Evolutionary conservation across 106 monocot genomes (phyloP).

Genomic region (Phalaenopsis aphrodite): DNA sequence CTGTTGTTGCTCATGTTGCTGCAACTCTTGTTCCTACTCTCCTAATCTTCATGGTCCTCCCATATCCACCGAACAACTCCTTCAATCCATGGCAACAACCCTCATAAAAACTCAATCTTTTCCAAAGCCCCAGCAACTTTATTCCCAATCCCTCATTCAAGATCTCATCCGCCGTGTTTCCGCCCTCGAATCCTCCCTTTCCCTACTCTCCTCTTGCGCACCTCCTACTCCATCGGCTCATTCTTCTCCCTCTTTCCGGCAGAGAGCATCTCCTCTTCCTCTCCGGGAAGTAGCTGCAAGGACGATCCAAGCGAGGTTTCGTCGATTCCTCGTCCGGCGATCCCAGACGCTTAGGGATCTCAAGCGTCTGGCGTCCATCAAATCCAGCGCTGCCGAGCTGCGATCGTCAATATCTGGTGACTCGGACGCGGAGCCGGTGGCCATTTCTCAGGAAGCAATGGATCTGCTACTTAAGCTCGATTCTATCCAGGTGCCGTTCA

Average conservation of each 20-base stretch:
- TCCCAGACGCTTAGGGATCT: constrained; percentile 71
- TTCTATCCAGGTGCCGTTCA: constrained; percentile 46
- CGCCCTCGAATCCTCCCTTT: constrained; percentile 26
- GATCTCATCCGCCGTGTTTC: constrained; percentile 36
- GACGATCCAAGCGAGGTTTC: constrained; percentile 66
- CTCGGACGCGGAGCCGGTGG: constrained; percentile 10
- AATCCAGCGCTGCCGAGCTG: constrained; percentile 44
- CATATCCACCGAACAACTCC: constrained; percentile 34
- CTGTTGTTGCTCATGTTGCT: constrained; percentile 14
- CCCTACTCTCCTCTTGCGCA: constrained; percentile 17
- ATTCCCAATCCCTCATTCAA: constrained; percentile 17
- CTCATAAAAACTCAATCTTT: constrained; percentile 6
- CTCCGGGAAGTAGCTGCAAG: constrained; percentile 60
- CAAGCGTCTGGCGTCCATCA: constrained; percentile 54
- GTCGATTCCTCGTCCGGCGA: constrained; percentile 54
- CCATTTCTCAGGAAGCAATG: constrained; percentile 26
- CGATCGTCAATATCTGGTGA: constrained; percentile 28
- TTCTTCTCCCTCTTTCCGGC: background rate
- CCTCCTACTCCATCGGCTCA: constrained; percentile 1
- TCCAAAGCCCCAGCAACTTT: constrained; percentile 14
- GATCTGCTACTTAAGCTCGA: constrained; percentile 64
- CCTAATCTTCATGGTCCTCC: background rate
- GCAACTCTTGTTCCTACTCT: constrained; percentile 2
- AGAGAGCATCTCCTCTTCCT: constrained; percentile 8
- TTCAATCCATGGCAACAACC: constrained; percentile 18